These are phyloP conservation scores for Pyrenophora seminiperda DNA, from an alignment of 2,329 filamentous ascomycete genomes.

Conservation along the genomic window DNA sequence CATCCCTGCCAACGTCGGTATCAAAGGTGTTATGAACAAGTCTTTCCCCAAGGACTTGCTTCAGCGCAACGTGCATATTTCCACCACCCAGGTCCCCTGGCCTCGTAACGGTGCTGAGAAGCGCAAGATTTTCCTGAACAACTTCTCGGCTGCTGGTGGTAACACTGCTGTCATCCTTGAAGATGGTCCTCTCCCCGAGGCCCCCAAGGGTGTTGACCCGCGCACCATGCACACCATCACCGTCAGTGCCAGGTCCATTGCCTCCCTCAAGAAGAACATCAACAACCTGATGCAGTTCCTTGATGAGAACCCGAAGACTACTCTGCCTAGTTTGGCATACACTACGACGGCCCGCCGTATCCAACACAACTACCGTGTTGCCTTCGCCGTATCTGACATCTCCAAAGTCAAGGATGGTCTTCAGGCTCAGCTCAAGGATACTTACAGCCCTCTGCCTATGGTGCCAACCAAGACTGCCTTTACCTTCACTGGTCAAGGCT, in stretches of 20 bases:
- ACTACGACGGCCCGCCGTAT: constrained; percentile 60
- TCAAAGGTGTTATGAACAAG: constrained; percentile 62
- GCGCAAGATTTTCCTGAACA: constrained; percentile 59
- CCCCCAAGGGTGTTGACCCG: constrained; percentile 52
- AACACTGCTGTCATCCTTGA: constrained; percentile 60
- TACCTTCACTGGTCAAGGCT: constrained; percentile 59
- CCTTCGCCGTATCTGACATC: constrained; percentile 55
- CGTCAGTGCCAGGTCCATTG: constrained; percentile 58
- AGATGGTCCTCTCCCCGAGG: constrained; percentile 54
- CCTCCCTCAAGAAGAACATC: constrained; percentile 59
- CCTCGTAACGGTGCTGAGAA: constrained; percentile 55
- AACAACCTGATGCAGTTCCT: constrained; percentile 54
- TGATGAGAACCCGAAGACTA: constrained; percentile 52
- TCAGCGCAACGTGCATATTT: constrained; percentile 60
- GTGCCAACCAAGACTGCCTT: constrained; percentile 57
- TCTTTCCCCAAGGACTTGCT: constrained; percentile 59
- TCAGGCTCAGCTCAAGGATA: constrained; percentile 56
- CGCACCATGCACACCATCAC: constrained; percentile 55
- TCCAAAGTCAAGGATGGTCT: constrained; percentile 53
- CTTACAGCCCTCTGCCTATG: constrained; percentile 59
- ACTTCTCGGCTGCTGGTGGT: constrained; percentile 60
- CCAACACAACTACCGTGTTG: constrained; percentile 59
- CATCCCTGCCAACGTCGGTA: constrained; percentile 61
- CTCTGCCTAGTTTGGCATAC: constrained; percentile 57
- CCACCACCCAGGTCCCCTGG: constrained; percentile 52